Conservation (phyloP, 371 early-diverging fungal species). For the Chytridium lagenaria region DNA sequence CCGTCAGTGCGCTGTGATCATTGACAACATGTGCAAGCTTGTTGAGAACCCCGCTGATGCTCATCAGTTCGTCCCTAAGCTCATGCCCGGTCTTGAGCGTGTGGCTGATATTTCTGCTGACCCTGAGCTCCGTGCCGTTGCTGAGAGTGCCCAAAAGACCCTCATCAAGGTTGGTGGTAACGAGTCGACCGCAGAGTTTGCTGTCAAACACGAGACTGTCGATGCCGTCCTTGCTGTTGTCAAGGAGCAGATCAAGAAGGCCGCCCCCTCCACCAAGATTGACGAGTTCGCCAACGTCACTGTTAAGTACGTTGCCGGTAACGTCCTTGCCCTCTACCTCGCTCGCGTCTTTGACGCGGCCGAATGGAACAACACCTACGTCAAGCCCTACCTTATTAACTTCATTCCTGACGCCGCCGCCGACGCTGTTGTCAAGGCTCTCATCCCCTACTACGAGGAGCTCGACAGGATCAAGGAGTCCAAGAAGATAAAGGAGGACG, state of each 20-base stretch:
- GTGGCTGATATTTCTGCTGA: constrained; percentile 77
- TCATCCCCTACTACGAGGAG: constrained; percentile 41
- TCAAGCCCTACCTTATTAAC: constrained; percentile 44
- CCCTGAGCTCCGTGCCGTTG: constrained; percentile 63
- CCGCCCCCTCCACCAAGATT: constrained; percentile 38
- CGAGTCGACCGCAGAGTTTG: constrained; percentile 34
- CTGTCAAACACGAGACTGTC: constrained; percentile 35
- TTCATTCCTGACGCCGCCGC: constrained; percentile 41
- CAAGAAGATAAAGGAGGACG: constrained; percentile 48
- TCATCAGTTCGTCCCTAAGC: constrained; percentile 77
- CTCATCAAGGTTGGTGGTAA: constrained; percentile 48
- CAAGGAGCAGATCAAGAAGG: constrained; percentile 40
- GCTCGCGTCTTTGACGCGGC: constrained; percentile 48
- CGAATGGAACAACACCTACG: constrained; percentile 47
- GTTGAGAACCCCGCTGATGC: constrained; percentile 83
- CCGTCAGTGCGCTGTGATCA: constrained; percentile 83
- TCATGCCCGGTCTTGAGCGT: constrained; percentile 60
- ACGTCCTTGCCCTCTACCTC: constrained; percentile 54
- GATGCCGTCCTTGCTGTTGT: constrained; percentile 50
- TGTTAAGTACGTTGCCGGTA: constrained; percentile 54
- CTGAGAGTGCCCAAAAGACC: constrained; percentile 45
- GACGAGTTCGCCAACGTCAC: constrained; percentile 39
- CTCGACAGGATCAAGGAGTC: constrained; percentile 47
- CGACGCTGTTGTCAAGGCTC: constrained; percentile 26
- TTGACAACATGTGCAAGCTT: constrained; percentile 87